Conservation (phyloP, 169 alveolate genomes). For the Eimeria falciformis region DNA sequence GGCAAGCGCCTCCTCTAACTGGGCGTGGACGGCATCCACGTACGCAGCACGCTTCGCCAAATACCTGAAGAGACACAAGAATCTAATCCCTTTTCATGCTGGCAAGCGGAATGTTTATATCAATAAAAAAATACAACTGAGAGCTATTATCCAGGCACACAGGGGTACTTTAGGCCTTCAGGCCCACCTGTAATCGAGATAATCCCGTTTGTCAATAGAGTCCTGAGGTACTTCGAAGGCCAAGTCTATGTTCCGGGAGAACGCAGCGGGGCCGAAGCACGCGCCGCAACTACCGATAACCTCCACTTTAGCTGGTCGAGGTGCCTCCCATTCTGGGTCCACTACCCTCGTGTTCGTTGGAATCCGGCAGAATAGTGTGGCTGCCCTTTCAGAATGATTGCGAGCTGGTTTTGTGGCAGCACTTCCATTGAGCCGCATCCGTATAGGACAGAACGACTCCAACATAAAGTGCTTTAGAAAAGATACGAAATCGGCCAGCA, state of each 20-base stretch:
- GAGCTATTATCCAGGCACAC: background rate
- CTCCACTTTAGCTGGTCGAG: slow-evolving; percentile 22
- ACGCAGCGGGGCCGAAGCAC: slow-evolving; percentile 37
- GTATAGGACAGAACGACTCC: background rate
- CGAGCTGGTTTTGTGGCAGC: slow-evolving; percentile 2
- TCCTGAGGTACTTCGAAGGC: slow-evolving; percentile 54
- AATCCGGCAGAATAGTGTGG: slow-evolving; percentile 10
- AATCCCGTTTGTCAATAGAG: slow-evolving; percentile 27
- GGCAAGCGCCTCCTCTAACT: slow-evolving; percentile 44
- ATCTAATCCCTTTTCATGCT: background rate
- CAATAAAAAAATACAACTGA: too few species aligned
- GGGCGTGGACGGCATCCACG: slow-evolving; percentile 42
- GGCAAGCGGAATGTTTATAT: too few species aligned
- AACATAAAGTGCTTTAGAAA: slow-evolving; percentile 4
- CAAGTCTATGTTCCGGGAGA: slow-evolving; percentile 47
- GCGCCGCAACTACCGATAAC: slow-evolving; percentile 64
- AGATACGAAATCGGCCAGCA: slow-evolving; percentile 10
- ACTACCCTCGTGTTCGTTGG: slow-evolving; percentile 38
- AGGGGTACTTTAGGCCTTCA: too few species aligned
- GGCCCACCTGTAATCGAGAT: slow-evolving; percentile 59
- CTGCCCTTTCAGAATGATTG: background rate
- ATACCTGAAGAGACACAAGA: slow-evolving; percentile 27
- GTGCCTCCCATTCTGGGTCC: slow-evolving; percentile 16
- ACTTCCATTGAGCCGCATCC: background rate
- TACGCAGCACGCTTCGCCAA: slow-evolving; percentile 69